These are phyloP conservation scores for Musa balbisiana DNA, from an alignment of 202 grass and related monocot species.

Conservation along the genomic window DNA sequence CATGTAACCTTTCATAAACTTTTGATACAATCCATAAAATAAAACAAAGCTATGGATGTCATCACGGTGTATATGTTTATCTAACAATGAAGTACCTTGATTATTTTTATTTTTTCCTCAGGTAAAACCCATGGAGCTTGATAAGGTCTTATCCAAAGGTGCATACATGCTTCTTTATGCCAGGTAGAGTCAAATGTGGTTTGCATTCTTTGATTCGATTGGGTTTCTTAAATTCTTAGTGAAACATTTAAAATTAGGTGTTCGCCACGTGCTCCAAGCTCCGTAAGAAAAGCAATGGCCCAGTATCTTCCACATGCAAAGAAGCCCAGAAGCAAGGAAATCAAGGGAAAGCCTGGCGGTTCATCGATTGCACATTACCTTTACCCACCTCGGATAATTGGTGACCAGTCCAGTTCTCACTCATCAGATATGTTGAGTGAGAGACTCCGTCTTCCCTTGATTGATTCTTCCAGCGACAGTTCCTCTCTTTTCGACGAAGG, in stretches of 20 bases:
- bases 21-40: not conserved
- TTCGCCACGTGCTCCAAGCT: conserved; percentile 63
- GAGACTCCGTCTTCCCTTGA: not conserved
- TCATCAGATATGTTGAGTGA: conserved; percentile 9
- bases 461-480: conserved; percentile 39
- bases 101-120: conserved; percentile 26
- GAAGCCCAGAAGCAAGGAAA: conserved; percentile 9
- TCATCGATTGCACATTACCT: not conserved
- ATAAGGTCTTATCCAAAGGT: conserved; percentile 47
- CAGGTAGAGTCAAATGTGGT: conserved; percentile 39
- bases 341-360: conserved; percentile 1
- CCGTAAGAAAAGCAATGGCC: conserved; percentile 35
- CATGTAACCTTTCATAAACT: not conserved
- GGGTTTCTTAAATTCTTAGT: not conserved
- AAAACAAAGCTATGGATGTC: not conserved
- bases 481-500: conserved; percentile 67
- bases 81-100: not conserved
- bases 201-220: too few species aligned
- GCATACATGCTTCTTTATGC: conserved; percentile 97
- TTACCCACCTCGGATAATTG: not conserved
- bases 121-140: conserved; percentile 58
- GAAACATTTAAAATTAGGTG: conserved; percentile 41
- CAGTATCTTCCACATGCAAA: conserved; percentile 21
- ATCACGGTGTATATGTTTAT: not conserved
- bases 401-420: conserved; percentile 15